phyloP scores from a whole-genome alignment of 2,329 filamentous ascomycete genomes.

The Colletotrichum shisoi region DNA sequence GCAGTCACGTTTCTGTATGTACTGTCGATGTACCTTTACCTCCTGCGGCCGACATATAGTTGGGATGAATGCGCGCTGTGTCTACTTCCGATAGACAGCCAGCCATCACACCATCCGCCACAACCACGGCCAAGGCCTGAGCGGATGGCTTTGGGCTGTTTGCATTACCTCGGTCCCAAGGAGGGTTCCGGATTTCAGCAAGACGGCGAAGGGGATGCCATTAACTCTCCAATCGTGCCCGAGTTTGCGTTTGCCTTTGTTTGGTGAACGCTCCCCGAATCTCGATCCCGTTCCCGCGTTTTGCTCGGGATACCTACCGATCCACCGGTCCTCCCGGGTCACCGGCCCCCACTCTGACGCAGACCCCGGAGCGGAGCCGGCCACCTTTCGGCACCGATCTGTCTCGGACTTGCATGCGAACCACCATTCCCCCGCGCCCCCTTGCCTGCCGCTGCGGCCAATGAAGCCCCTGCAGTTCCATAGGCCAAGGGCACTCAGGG shows the following conservation, averaged over 20 bases:
- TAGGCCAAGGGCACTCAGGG: not conserved
- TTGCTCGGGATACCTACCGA: not conserved
- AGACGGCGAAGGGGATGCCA: not conserved
- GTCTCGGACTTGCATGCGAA: slow-evolving; percentile 7
- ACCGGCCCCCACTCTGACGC: not conserved
- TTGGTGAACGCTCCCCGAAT: not conserved
- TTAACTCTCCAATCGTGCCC: too few species aligned
- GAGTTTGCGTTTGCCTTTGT: too few species aligned
- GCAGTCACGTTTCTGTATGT: slow-evolving; percentile 13
- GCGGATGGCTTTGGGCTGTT: not conserved
- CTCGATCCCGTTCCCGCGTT: not conserved
- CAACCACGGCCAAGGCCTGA: not conserved
- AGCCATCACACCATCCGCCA: slow-evolving; percentile 3
- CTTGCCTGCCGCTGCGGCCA: not conserved
- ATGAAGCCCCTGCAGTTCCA: not conserved
- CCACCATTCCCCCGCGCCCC: slow-evolving; percentile 4
- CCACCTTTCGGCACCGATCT: not conserved
- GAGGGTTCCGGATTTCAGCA: not conserved
- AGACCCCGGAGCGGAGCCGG: slow-evolving; percentile 1
- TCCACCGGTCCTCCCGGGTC: not conserved
- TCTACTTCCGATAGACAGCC: slow-evolving; percentile 12
- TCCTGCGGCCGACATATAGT: not conserved
- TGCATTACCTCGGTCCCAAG: slow-evolving; percentile 28
- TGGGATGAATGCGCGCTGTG: slow-evolving; percentile 22
- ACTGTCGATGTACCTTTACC: slow-evolving; percentile 5